Evolutionary conservation across 352 stramenopile genomes (phyloP), one percentile per base, ranked within the genome.

Genomic region (Pythium chondricola): DNA sequence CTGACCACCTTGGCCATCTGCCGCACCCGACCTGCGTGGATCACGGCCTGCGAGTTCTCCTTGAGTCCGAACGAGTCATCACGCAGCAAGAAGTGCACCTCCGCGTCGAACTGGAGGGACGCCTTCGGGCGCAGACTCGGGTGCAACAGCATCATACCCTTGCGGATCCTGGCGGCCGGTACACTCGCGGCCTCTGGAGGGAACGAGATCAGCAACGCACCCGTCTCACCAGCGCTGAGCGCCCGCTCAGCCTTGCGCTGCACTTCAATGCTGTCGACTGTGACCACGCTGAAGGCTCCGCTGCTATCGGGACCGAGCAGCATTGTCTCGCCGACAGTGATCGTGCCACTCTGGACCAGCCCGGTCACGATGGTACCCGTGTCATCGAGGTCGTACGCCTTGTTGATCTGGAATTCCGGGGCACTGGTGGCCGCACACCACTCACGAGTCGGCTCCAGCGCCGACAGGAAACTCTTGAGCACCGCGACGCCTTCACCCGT

Each of bases 1-100:
- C 61, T 63, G 30, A 90, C 70, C 16, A 93, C 65, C 56, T 85
- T 88, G 24, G 72, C 81, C 75, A 88, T 88, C 60, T 93, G 81
- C 8, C 77, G 71, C 6, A 93, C 78, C 45, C 81, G 78, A 0
- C 81, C 81, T 6, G 76, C 78, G 52, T 93, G 81, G 46, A 93
- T 84, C n/a, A 93, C 76, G 0, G 74, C 81, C 46, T 93, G 74
- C 24, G 81, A 83, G 52, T 89, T 89, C 43, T 86, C 66, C 21
- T 77, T 77, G 38, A 89, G 71, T 21, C 54, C 53, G 13, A 67
- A 62, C 17, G 68, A 59, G 43, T 87, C 70, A 13, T 67, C 64
- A 8, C 37, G 31, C 24, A 90, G 61, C 40, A 90, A 72, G n/a
- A n/a, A n/a, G 21, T 81, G 75, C n/a, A 92, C 64, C 63, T 88